Evolutionary conservation across 2,329 filamentous ascomycete species (phyloP).

Genomic region (Beauveria australis): DNA sequence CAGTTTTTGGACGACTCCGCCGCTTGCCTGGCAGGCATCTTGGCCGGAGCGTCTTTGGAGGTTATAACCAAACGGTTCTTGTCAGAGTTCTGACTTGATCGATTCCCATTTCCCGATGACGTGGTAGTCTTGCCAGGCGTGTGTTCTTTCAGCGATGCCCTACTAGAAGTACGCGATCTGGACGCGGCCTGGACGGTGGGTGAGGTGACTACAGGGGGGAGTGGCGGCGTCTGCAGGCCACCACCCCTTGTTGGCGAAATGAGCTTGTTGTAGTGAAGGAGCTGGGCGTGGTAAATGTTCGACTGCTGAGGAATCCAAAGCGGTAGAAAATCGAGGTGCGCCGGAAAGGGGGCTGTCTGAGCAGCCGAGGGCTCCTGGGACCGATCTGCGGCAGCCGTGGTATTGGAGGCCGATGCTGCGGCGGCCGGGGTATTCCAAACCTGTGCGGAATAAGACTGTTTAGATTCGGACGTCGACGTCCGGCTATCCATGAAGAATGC

Average conservation of each 20-base stretch:
- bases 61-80: conserved; percentile 57
- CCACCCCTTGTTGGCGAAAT: conserved; percentile 49
- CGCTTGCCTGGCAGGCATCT: conserved; percentile 41
- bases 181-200: conserved; percentile 48
- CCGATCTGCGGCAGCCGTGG: conserved; percentile 22
- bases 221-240: conserved; percentile 47
- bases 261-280: conserved; percentile 58
- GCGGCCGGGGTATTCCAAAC: conserved; percentile 7
- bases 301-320: conserved; percentile 51
- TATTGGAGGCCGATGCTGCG: conserved; percentile 14
- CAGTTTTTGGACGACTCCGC: conserved; percentile 24
- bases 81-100: conserved; percentile 44
- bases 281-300: conserved; percentile 52
- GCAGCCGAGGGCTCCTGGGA: conserved; percentile 24
- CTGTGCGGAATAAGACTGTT: conserved; percentile 27
- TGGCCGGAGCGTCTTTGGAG: conserved; percentile 43
- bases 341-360: conserved; percentile 26
- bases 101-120: conserved; percentile 58
- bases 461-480: conserved; percentile 28
- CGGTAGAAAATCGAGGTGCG: conserved; percentile 46
- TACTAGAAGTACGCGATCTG: conserved; percentile 51
- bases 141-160: conserved; percentile 48
- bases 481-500: conserved; percentile 30
- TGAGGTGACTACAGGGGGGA: conserved; percentile 46
- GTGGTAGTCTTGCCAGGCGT: conserved; percentile 36